These are phyloP conservation scores for Yarrowia bubula DNA, from an alignment of 805 yeast genomes.

Conservation along the genomic window DNA sequence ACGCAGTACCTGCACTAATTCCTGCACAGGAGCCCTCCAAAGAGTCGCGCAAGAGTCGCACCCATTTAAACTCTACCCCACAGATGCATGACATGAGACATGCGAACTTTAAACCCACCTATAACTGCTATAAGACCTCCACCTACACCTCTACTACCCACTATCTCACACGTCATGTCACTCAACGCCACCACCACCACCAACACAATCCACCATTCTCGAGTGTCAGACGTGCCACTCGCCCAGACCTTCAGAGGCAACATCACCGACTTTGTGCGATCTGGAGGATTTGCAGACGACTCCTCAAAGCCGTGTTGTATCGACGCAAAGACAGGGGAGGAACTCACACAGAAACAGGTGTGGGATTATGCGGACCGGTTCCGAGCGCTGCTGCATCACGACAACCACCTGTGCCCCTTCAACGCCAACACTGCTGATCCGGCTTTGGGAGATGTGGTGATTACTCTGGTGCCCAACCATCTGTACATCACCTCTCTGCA, in stretches of 20 bases:
- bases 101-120: too few species aligned
- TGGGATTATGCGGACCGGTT: slow-evolving; percentile 15
- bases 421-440: background rate
- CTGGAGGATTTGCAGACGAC: slow-evolving; percentile 9
- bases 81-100: too few species aligned
- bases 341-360: slow-evolving; percentile 13
- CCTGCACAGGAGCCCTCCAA: too few species aligned
- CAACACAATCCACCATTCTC: background rate
- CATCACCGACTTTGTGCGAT: slow-evolving; percentile 7
- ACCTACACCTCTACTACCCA: too few species aligned
- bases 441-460: slow-evolving; percentile 6
- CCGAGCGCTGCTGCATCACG: slow-evolving; percentile 2
- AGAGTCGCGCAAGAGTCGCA: too few species aligned
- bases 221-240: background rate
- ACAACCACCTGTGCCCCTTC: background rate
- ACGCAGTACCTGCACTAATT: background rate
- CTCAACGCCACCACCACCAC: background rate
- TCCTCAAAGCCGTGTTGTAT: slow-evolving; percentile 9
- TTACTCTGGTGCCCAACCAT: slow-evolving; percentile 18
- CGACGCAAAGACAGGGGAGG: slow-evolving; percentile 11
- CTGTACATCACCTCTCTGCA: slow-evolving; percentile 22
- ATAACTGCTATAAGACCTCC: too few species aligned
- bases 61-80: too few species aligned
- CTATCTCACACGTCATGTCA: background rate
- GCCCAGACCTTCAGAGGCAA: background rate